These are phyloP conservation scores for Ceratobasidium sp. DNA, from an alignment of 1,284 basidiomycete species.

Conservation along the genomic window DNA sequence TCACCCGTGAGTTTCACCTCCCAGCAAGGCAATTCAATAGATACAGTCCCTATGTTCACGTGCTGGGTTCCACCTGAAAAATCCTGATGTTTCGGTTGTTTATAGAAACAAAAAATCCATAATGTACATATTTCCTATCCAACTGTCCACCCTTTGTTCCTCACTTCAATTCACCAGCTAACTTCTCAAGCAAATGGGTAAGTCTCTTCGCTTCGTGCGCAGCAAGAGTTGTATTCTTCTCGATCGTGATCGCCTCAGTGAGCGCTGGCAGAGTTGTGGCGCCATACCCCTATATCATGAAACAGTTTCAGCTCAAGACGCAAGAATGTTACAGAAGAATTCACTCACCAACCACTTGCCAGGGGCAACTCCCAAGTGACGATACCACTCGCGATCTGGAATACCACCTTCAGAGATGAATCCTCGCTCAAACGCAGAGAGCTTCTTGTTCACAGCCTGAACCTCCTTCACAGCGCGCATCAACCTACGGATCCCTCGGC, in stretches of 20 bases:
- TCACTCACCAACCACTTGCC: conserved; percentile 29
- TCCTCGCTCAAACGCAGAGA: conserved; percentile 83
- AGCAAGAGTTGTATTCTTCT: conserved; percentile 73
- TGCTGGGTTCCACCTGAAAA: too few species aligned
- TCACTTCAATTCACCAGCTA: conserved; percentile 62
- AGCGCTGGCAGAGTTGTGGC: conserved; percentile 88
- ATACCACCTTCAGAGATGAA: conserved; percentile 86
- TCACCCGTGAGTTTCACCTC: too few species aligned
- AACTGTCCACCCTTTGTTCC: too few species aligned
- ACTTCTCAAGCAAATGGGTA: conserved; percentile 66
- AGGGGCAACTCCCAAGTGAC: conserved; percentile 35
- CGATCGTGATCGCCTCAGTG: conserved; percentile 82
- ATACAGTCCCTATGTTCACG: too few species aligned
- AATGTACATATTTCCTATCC: not conserved
- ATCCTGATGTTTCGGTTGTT: not conserved
- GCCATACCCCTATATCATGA: conserved; percentile 74
- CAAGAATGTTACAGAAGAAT: not conserved
- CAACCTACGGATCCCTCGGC: conserved; percentile 50
- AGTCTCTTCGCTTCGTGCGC: conserved; percentile 76
- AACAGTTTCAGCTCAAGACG: too few species aligned
- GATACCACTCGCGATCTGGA: conserved; percentile 66
- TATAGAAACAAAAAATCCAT: not conserved
- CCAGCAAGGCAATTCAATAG: too few species aligned
- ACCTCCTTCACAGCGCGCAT: conserved; percentile 70
- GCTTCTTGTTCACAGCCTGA: conserved; percentile 75